These are phyloP conservation scores for Globisporangium viniferum DNA, from an alignment of 352 stramenopile species.

Conservation along the genomic window DNA sequence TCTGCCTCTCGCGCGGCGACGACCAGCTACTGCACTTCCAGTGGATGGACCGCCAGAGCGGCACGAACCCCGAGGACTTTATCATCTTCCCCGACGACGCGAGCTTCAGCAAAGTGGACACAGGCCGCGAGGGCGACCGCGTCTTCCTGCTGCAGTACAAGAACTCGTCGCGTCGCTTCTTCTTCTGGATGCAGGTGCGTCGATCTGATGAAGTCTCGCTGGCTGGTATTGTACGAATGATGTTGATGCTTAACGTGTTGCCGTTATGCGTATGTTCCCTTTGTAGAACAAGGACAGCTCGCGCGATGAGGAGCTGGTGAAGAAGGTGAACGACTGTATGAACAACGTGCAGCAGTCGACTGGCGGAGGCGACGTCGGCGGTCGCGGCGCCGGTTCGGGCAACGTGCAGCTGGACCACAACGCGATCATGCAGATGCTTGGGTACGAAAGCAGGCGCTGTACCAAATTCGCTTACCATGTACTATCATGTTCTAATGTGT, in stretches of 20 bases:
- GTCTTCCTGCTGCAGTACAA: slow-evolving; percentile 94
- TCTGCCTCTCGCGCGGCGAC: slow-evolving; percentile 81
- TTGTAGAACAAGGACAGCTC: slow-evolving; percentile 81
- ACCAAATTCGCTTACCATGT: neutral
- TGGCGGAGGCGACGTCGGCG: slow-evolving; percentile 23
- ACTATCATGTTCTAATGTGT: neutral
- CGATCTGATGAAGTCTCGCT: neutral
- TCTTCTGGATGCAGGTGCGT: slow-evolving; percentile 94
- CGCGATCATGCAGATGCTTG: slow-evolving; percentile 90
- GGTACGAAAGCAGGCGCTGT: slow-evolving; percentile 23
- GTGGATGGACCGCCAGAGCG: slow-evolving; percentile 89
- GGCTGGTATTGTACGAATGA: neutral
- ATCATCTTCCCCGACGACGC: slow-evolving; percentile 93
- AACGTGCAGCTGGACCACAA: slow-evolving; percentile 88
- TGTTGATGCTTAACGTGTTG: neutral
- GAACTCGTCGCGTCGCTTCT: slow-evolving; percentile 89
- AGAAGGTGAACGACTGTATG: slow-evolving; percentile 89
- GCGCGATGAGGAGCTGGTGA: slow-evolving; percentile 83
- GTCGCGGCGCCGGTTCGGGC: slow-evolving; percentile 28
- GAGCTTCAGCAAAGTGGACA: slow-evolving; percentile 87
- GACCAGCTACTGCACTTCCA: slow-evolving; percentile 92
- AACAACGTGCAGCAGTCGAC: slow-evolving; percentile 71
- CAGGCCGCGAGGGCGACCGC: slow-evolving; percentile 76
- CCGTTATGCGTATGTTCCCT: neutral
- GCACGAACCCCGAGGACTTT: slow-evolving; percentile 84